Evolutionary conservation across 129 eudicot species (phyloP).

Genomic region (Flaveria brownii): DNA sequence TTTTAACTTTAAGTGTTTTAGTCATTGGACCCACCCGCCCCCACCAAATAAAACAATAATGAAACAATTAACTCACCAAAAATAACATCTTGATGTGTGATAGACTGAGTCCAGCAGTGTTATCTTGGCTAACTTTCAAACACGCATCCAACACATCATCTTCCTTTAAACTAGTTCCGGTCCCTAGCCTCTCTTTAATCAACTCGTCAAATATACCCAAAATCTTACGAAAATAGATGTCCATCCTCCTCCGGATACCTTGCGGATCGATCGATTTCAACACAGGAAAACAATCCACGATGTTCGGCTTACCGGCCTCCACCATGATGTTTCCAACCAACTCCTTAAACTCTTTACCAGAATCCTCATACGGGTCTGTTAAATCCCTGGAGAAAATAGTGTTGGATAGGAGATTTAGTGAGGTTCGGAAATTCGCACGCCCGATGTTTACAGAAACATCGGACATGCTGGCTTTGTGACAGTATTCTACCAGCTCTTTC

Average conservation of each 20-base stretch:
- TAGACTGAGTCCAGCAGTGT: background rate
- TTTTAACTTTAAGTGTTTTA: no score
- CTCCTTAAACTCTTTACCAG: constrained; percentile 56
- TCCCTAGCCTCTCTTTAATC: constrained; percentile 3
- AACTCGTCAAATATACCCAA: background rate
- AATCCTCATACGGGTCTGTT: constrained; percentile 41
- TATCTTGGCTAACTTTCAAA: background rate
- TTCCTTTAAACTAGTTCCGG: background rate
- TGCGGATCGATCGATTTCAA: constrained; percentile 18
- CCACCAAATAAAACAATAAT: background rate
- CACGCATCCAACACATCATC: constrained; percentile 17
- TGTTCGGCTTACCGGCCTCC: constrained; percentile 47
- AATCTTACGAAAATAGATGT: background rate
- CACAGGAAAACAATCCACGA: constrained; percentile 28
- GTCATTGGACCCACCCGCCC: no score
- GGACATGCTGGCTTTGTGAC: constrained; percentile 28
- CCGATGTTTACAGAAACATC: constrained; percentile 48
- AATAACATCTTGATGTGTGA: background rate
- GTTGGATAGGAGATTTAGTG: constrained; percentile 50
- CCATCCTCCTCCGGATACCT: background rate
- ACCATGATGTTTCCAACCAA: constrained; percentile 44
- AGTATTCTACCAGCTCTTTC: constrained; percentile 42
- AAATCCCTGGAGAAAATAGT: constrained; percentile 54
- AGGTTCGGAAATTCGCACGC: constrained; percentile 44
- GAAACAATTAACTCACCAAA: constrained; percentile 15